phyloP scores from a whole-genome alignment of 1,139 yeast species.

The Ashbya aceris region DNA sequence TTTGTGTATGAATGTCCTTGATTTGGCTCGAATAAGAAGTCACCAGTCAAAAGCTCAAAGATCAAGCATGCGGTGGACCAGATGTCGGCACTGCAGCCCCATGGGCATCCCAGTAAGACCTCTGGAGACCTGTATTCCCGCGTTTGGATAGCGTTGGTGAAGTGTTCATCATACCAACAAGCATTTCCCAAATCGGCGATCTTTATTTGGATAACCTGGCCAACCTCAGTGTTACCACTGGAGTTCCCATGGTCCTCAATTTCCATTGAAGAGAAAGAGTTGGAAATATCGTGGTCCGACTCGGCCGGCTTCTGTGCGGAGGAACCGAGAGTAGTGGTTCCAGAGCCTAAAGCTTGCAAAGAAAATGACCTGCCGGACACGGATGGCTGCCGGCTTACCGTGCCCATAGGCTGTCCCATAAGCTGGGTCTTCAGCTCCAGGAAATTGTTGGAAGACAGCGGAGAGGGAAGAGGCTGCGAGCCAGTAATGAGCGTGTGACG shows the following conservation, averaged over 20 bases:
- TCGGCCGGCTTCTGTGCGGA: conserved; percentile 1
- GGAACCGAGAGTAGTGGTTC: conserved; percentile 1
- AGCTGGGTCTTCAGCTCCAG: conserved; percentile 28
- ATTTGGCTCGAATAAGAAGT: conserved; percentile 60
- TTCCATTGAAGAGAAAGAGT: conserved; percentile 28
- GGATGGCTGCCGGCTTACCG: conserved; percentile 8
- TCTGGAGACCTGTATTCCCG: conserved; percentile 72
- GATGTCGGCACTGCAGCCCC: conserved; percentile 71
- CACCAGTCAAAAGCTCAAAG: conserved; percentile 69
- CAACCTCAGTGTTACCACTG: conserved; percentile 7
- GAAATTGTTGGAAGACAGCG: conserved; percentile 42
- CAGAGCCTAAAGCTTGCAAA: neutral
- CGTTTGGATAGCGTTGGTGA: conserved; percentile 66
- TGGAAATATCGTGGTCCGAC: conserved; percentile 15
- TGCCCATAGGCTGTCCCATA: conserved; percentile 12
- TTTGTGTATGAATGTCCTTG: conserved; percentile 43
- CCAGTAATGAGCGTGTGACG: conserved; percentile 76
- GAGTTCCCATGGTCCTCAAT: conserved; percentile 9
- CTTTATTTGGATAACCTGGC: conserved; percentile 39
- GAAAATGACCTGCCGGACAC: conserved; percentile 4
- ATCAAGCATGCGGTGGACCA: conserved; percentile 69
- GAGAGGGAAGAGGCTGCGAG: conserved; percentile 78
- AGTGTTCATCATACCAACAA: conserved; percentile 57
- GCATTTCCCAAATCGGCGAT: conserved; percentile 74
- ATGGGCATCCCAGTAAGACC: conserved; percentile 45